Evolutionary conservation across 305 asterid species (phyloP), one percentile per base, ranked within the genome.

Genomic region (Fraxinus ornus): DNA sequence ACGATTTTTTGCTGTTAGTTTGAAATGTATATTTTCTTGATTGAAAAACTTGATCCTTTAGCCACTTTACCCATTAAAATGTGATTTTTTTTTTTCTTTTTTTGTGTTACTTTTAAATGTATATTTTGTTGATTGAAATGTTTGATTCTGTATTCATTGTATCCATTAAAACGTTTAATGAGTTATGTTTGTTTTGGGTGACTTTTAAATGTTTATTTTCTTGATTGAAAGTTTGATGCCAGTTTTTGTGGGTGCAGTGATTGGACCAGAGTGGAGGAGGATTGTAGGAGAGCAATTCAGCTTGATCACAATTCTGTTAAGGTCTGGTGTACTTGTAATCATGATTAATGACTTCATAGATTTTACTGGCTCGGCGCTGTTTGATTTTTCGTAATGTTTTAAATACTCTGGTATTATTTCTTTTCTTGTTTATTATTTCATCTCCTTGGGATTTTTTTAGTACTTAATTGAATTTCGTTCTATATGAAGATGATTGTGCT

Each of bases 231-330:
- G 36, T 28, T 68, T 26, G n/a, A 3, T 26, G 75, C 39, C 21
- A 12, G 35, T 28, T 68, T 81, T 3, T 86, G 44, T 77, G 80
- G 80, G 79, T 87, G 17, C 79, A 96, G 98, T 80, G 94, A 96
- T 35, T 94, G 98, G 99, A 78, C 80, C 12, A 88, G 92, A 77
- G 97, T 93, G 89, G 99, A 96, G 89, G 98, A 94, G 88, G 98
- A 94, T 87, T 92, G 97, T 85, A 86, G 91, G 88, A 91, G 36
- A 84, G 98, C 98, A 30, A 86, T 94, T 83, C 92, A 90, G 89
- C 98, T 94, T 47, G 99, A 95, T 88, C 91, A 89, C 81, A 87
- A 84, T 26, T 93, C 95, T 83, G 91, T 93, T 76, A 96, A 94
- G 91, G 95, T 91, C 64, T 79, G 78, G 15, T 44, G 22, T 64